Evolutionary conservation across 2,329 filamentous ascomycete species (phyloP), one percentile per base, ranked within the genome.

Genomic region (Aureobasidium sp.): DNA sequence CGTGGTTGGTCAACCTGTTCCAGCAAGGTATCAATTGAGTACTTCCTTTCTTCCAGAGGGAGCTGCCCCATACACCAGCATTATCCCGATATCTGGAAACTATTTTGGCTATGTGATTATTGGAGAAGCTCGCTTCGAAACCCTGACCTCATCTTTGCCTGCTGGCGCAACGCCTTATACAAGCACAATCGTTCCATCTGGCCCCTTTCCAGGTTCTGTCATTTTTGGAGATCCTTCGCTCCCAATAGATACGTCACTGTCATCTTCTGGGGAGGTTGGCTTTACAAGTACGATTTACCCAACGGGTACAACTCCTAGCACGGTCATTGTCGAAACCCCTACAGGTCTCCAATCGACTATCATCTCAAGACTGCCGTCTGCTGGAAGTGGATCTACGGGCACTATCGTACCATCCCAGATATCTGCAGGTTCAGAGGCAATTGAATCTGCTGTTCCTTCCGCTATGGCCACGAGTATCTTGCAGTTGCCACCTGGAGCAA

Each of bases 51-150:
- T 56, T 16, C 54, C 54, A 7, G 54, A 2, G 5, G 54, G 54
- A 27, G 54, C 36, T 42, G 18, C 54, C 31, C 36, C 54, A 43
- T 56, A 56, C 38, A 56, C 54, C 11, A 56, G 54, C n/a, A 43
- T 36, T 9, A 23, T 48, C 10, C 29, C 56, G 9, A 23, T 40
- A 48, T 47, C 40, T 36, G 56, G 27, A 4, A n/a, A 11, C 11
- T n/a, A 47, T n/a, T 25, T 27, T 31, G 56, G 56, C 18, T 36
- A n/a, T 27, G 56, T 60, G 6, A 29, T 60, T 48, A 20, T 60
- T 27, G 56, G 40, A 23, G 25, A 15, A 4, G 18, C n/a, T 25
- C 8, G 5, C 25, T 47, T 33, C 23, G 42, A 10, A 7, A 60
- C 56, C n/a, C 3, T 42, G 4, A 48, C 42, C 5, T 36, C 56